These are phyloP conservation scores for Aspergillus brunneoviolaceus DNA, from an alignment of 2,329 filamentous ascomycete genomes.

Conservation along the genomic window DNA sequence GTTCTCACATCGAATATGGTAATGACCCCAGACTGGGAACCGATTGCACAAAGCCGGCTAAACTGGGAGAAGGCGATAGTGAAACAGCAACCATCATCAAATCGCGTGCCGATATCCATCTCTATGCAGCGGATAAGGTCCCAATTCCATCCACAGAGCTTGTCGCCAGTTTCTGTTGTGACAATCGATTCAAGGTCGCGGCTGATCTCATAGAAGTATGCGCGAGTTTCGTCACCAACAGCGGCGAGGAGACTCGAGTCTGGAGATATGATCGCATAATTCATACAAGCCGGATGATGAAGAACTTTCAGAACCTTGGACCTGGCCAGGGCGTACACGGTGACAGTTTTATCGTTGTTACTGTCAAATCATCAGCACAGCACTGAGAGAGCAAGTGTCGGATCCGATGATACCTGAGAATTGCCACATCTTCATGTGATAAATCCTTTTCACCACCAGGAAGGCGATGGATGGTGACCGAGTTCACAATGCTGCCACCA, in stretches of 20 bases:
- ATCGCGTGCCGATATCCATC: slow-evolving; percentile 41
- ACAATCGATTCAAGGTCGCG: slow-evolving; percentile 29
- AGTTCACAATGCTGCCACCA: slow-evolving; percentile 65
- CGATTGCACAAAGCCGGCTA: slow-evolving; percentile 50
- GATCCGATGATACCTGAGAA: slow-evolving; percentile 45
- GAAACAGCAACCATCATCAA: slow-evolving; percentile 48
- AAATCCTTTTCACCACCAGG: slow-evolving; percentile 42
- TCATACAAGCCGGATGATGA: slow-evolving; percentile 79
- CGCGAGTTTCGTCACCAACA: slow-evolving; percentile 81
- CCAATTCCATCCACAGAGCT: slow-evolving; percentile 44
- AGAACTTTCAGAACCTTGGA: slow-evolving; percentile 69
- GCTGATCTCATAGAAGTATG: slow-evolving; percentile 71
- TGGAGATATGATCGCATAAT: slow-evolving; percentile 90
- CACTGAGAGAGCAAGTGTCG: slow-evolving; percentile 45
- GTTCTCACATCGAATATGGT: slow-evolving; percentile 45
- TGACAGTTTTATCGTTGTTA: slow-evolving; percentile 92
- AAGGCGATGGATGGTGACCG: slow-evolving; percentile 62
- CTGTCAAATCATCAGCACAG: slow-evolving; percentile 62
- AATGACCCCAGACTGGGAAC: slow-evolving; percentile 51
- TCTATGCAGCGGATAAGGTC: slow-evolving; percentile 39
- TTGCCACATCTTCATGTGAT: slow-evolving; percentile 57
- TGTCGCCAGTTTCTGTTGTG: slow-evolving; percentile 31
- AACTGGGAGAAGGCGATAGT: slow-evolving; percentile 51
- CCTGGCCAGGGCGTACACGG: slow-evolving; percentile 73
- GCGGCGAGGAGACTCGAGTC: slow-evolving; percentile 78